These are phyloP conservation scores for Oryza meyeriana DNA, from an alignment of 176 grass and related monocot genomes.

Conservation along the genomic window DNA sequence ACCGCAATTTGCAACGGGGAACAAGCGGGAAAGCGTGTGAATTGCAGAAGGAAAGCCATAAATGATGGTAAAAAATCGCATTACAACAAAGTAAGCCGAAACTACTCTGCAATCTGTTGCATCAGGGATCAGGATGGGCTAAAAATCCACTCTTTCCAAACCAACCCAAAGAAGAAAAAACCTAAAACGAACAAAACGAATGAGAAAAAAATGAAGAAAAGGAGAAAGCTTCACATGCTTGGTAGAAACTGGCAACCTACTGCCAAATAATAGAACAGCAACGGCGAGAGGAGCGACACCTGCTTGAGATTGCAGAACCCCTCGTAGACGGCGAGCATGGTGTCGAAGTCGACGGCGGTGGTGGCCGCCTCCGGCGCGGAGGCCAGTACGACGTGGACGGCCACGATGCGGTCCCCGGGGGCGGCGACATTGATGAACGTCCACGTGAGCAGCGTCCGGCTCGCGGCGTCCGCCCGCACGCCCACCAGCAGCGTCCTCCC, in stretches of 20 bases:
- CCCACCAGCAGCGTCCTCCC: slow-evolving; percentile 75
- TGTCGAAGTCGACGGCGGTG: slow-evolving; percentile 57
- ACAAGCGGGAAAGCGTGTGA: background rate
- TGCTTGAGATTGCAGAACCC: slow-evolving; percentile 95
- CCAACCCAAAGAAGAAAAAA: background rate
- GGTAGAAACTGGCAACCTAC: background rate
- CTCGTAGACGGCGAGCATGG: slow-evolving; percentile 87
- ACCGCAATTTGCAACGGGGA: background rate
- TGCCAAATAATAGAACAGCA: background rate
- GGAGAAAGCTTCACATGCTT: slow-evolving; percentile 11
- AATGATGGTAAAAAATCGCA: slow-evolving; percentile 8
- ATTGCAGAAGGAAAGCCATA: background rate
- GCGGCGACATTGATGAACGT: slow-evolving; percentile 66
- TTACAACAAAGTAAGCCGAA: background rate
- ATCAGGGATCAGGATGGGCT: too few species aligned
- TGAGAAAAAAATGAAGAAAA: background rate
- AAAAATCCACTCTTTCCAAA: background rate
- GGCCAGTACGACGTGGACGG: slow-evolving; percentile 66
- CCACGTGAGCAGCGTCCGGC: slow-evolving; percentile 91
- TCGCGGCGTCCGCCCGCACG: slow-evolving; percentile 63
- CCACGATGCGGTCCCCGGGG: slow-evolving; percentile 68
- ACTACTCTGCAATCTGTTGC: background rate
- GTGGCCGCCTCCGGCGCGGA: slow-evolving; percentile 35
- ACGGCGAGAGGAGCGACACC: slow-evolving; percentile 27
- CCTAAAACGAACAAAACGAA: background rate